Evolutionary conservation across 176 grass and related monocot species (phyloP).

Genomic region (Oryza rufipogon): DNA sequence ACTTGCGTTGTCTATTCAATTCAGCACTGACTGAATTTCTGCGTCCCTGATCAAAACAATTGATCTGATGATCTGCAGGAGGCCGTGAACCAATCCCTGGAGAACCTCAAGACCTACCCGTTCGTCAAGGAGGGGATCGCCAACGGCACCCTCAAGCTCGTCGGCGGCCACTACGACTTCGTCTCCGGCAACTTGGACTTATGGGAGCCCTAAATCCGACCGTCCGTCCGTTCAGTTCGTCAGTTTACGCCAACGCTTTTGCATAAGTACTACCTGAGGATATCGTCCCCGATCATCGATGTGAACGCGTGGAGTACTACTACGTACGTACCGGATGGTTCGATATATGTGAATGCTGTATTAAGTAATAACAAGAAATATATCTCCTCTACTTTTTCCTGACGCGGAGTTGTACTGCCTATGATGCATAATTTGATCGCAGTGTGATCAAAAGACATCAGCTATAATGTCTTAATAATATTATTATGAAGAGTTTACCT

Average conservation of each 20-base stretch:
- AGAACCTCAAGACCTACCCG: slow-evolving; percentile 74
- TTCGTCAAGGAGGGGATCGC: slow-evolving; percentile 72
- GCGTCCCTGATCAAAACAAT: neutral
- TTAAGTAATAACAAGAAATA: slow-evolving; percentile 6
- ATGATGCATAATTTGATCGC: slow-evolving; percentile 49
- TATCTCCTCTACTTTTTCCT: slow-evolving; percentile 34
- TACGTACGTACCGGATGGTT: slow-evolving; percentile 4
- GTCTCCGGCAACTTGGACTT: slow-evolving; percentile 74
- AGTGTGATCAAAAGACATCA: slow-evolving; percentile 46
- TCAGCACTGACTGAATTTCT: neutral
- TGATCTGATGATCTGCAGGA: slow-evolving; percentile 44
- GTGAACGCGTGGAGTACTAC: slow-evolving; percentile 23
- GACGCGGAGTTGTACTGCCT: slow-evolving; percentile 25
- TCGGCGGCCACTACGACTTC: slow-evolving; percentile 83
- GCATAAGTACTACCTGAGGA: slow-evolving; percentile 2
- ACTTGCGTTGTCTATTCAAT: neutral
- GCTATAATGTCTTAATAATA: slow-evolving; percentile 37
- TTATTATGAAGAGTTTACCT: slow-evolving; percentile 32
- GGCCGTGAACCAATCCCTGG: slow-evolving; percentile 65
- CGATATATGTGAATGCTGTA: slow-evolving; percentile 32
- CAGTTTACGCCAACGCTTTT: slow-evolving; percentile 13
- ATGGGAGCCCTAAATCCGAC: slow-evolving; percentile 44
- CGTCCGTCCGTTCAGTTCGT: neutral
- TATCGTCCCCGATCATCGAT: neutral
- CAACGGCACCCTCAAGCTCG: slow-evolving; percentile 65